Base-by-base conservation (phyloP, 305 asterid species). In the Fraxinus paxiana region DNA sequence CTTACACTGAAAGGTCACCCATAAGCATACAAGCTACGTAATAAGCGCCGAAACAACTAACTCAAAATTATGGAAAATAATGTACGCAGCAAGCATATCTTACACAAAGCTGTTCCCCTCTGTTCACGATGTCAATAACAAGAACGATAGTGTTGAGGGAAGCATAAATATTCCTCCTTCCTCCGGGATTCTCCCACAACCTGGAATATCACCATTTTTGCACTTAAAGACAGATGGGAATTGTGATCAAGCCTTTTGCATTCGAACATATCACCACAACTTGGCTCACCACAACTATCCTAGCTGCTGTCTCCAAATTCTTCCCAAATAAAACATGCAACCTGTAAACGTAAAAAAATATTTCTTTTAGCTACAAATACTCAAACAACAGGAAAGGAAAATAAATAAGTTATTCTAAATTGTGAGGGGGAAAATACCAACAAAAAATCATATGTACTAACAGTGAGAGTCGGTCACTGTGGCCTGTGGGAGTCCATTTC, bases 81-180 rank as follows among this genome's bases (percentile, higher is more conserved):
- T 8, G 28, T 75, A 15, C n/a, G 13, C 72, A 75, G 38, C 13
- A 30, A 74, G 30, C 2, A 24, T 59, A 72, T 82, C 96, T 92
- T 83, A 95, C 99, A 83, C 90, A 92, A 38, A 93, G 96, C 54
- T 95, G 93, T 80, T 95, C 97, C 59, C 97, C 98, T 87, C 94
- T 86, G 91, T 91, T 95, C 4, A 93, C 94, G 72, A 90, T 86
- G 87, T 95, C 99, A 77, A 84, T 88, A 93, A 79, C 97, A 93
- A 76, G 90, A 88, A 82, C 99, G 93, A 75, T 87, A 92, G 84
- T 90, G 92, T 76, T 88, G 86, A 0, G 94, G 92, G 82, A 92
- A 95, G 89, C 98, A 92, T 77, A 93, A 76, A 79, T 95, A 91
- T 79, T 88, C 92, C 83, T 93, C 97, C 84, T 90, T 91, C 85